Conservation (phyloP, 176 grass and related monocot species). For the Carex littledalei region DNA sequence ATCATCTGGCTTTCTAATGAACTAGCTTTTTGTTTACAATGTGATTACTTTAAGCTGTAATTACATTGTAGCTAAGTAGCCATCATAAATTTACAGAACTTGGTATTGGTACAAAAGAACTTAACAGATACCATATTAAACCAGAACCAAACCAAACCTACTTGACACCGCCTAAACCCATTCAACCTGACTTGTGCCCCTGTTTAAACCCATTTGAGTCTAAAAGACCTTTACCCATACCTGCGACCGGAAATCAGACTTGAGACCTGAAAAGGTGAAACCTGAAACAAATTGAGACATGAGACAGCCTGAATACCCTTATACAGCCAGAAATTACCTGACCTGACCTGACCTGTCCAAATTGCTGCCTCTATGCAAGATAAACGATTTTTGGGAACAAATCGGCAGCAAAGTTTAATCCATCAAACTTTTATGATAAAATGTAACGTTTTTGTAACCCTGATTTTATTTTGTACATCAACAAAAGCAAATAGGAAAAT, state of each 20-base stretch:
- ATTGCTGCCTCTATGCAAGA: background rate
- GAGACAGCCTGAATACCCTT: background rate
- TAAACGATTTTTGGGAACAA: background rate
- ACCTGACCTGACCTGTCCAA: background rate
- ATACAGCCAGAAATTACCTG: background rate
- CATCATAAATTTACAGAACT: background rate
- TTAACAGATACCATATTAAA: background rate
- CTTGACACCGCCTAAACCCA: background rate
- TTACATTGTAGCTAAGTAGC: too few species aligned
- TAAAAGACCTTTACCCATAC: background rate
- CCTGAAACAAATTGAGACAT: background rate
- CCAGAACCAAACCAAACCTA: too few species aligned
- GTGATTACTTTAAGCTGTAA: background rate
- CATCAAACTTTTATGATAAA: background rate
- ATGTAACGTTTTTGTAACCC: background rate
- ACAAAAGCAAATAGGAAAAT: background rate
- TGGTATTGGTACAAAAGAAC: background rate
- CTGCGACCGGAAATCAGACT: background rate
- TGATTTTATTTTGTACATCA: background rate
- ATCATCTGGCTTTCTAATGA: background rate
- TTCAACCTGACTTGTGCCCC: background rate
- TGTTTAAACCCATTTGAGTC: background rate
- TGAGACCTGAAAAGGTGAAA: background rate
- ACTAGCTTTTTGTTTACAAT: background rate
- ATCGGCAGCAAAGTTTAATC: background rate